Base-by-base conservation (phyloP, 768 basidiomycete species). In the Suillus tomentosus region DNA sequence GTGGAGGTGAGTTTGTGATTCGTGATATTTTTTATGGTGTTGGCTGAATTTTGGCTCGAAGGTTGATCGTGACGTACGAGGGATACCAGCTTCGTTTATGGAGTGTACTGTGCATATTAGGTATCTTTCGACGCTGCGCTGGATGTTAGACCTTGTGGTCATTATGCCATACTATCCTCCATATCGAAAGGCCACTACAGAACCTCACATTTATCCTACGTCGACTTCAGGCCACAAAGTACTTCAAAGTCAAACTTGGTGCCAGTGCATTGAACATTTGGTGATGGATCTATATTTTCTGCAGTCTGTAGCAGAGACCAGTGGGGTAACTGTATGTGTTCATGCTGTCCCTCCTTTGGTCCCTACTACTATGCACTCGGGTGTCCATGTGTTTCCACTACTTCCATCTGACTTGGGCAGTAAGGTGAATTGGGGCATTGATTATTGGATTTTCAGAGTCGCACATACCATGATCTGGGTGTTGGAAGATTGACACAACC, bases 1-100 rank as follows among this genome's bases (percentile, higher is more conserved):
- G 27, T 15, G 34, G 74, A 74, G 67, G 73, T 76, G 71, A 19
- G 57, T 42, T 39, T 17, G 37, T 19, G 15, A 31, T 27, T 58
- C 17, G 19, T 22, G 5, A 22, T 48, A 42, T 19, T 11, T 42
- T 24, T 2, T 8, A 5, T 58, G 6, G 42, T 42, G 17, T 6
- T 42, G 22, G 7, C 37, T 27, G 27, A 58, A 42, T 19, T 19
- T n/a, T n/a, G 19, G 34, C 51, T 53, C 34, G 19, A 34, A 54
- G 53, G 53, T 54, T 40, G 39, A 40, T 40, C 11, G 19, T 37
- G 19, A 31, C 19, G 17, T 31, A 54, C 17, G 34, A 19, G 10
- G 27, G 27, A 17, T 54, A 54, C 31, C 31, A 34, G 17, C 51
- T 31, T 34, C 17, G 10, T 19, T 54, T 11, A 54, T n/a, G 31